Conservation (phyloP, 2,329 filamentous ascomycete genomes). For the Chaetomiaceae sp. region DNA sequence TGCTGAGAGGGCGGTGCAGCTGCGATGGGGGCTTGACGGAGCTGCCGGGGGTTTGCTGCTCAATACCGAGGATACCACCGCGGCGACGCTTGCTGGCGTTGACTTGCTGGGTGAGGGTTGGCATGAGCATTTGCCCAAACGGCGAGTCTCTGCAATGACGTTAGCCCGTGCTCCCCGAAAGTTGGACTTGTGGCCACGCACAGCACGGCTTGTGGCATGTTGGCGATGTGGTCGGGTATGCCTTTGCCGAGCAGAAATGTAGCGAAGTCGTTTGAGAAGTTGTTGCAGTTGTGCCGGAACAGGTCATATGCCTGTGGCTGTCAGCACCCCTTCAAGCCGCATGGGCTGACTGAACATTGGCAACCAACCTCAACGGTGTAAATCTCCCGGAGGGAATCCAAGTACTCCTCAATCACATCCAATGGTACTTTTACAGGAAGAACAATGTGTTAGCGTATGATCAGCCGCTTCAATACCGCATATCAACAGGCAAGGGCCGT, state of each 20-base stretch:
- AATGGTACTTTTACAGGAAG: constrained; percentile 49
- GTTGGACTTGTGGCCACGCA: constrained; percentile 48
- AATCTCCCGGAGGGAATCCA: constrained; percentile 73
- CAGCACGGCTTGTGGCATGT: constrained; percentile 77
- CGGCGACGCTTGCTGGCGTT: constrained; percentile 42
- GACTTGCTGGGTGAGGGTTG: constrained; percentile 54
- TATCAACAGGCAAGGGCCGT: not conserved
- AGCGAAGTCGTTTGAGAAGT: constrained; percentile 88
- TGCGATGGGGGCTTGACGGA: constrained; percentile 26
- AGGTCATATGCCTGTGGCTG: constrained; percentile 69
- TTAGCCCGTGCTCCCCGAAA: not conserved
- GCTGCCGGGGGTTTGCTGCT: constrained; percentile 28
- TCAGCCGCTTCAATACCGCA: not conserved
- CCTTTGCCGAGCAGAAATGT: constrained; percentile 84
- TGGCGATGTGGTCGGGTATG: constrained; percentile 81
- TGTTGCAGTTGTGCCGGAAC: constrained; percentile 92
- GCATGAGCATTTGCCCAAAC: constrained; percentile 72
- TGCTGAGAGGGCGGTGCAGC: constrained; percentile 31
- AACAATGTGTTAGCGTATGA: too few species aligned
- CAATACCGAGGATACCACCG: constrained; percentile 48
- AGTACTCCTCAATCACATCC: constrained; percentile 78
- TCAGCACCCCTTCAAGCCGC: not conserved
- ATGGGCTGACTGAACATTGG: too few species aligned
- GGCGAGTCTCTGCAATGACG: constrained; percentile 19
- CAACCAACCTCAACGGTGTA: constrained; percentile 67